Percentiles rank a stretch among this genome's conserved stretches.
These are phyloP conservation scores for Lactarius tabidus DNA, from an alignment of 768 basidiomycete species.

Conservation along the genomic window DNA sequence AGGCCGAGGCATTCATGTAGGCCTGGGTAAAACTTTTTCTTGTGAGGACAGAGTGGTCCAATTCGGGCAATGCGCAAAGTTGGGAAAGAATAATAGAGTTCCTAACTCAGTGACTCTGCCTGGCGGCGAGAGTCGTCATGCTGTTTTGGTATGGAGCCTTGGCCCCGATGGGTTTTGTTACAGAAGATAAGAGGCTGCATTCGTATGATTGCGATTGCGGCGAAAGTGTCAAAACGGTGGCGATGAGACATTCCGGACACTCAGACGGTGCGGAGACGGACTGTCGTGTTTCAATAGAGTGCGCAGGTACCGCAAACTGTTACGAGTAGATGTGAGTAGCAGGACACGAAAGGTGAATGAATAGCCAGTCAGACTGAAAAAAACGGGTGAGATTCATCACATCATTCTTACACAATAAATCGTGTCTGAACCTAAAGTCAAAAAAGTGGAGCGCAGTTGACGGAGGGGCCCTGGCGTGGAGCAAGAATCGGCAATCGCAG, in stretches of 20 bases:
- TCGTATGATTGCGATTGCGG: neutral
- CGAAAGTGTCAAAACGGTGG: neutral
- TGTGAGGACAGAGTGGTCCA: neutral
- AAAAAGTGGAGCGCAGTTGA: neutral
- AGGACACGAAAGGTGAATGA: neutral
- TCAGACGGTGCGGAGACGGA: neutral
- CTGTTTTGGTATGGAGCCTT: neutral
- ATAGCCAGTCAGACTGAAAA: neutral
- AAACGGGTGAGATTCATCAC: neutral
- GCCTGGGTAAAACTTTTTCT: conserved; percentile 2
- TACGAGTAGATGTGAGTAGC: neutral
- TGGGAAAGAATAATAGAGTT: neutral
- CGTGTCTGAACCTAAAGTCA: neutral
- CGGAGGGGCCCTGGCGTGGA: neutral
- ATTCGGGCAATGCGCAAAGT: conserved; percentile 1
- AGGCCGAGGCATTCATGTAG: conserved; percentile 4
- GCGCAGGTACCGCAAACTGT: neutral
- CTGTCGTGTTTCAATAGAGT: neutral
- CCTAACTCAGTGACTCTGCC: neutral
- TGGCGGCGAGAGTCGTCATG: too few species aligned
- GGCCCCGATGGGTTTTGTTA: neutral
- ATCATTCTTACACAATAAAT: too few species aligned
- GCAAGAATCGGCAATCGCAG: too few species aligned
- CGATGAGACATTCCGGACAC: neutral
- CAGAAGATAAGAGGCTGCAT: neutral